Percentiles rank a stretch among this genome's conserved stretches.
phyloP scores from a whole-genome alignment of 345 rosid species.

The Sonneratia alba region DNA sequence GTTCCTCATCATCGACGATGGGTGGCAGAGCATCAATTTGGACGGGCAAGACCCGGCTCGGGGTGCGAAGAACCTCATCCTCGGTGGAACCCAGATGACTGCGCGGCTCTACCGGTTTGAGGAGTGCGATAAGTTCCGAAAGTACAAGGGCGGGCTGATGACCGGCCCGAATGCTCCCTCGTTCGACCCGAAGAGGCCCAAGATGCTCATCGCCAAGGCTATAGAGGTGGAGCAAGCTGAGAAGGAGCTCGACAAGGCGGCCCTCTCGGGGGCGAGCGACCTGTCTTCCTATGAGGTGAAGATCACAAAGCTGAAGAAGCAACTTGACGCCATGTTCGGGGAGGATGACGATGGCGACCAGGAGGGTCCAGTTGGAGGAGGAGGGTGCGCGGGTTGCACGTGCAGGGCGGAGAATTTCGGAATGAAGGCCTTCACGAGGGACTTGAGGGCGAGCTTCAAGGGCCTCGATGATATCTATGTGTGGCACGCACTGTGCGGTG shows the following conservation, averaged over 20 bases:
- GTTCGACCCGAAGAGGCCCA: slow-evolving; percentile 53
- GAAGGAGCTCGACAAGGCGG: slow-evolving; percentile 36
- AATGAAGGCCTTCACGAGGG: slow-evolving; percentile 50
- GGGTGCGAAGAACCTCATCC: slow-evolving; percentile 55
- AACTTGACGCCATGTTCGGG: slow-evolving; percentile 37
- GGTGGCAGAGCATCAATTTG: slow-evolving; percentile 62
- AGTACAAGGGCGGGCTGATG: slow-evolving; percentile 50
- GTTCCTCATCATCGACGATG: slow-evolving; percentile 85
- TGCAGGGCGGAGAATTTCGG: slow-evolving; percentile 28
- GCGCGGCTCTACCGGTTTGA: slow-evolving; percentile 57
- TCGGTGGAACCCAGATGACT: slow-evolving; percentile 88
- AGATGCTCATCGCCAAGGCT: slow-evolving; percentile 63
- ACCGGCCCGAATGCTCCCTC: slow-evolving; percentile 29
- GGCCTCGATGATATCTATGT: slow-evolving; percentile 65
- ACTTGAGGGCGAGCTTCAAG: slow-evolving; percentile 52
- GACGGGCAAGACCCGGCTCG: slow-evolving; percentile 38
- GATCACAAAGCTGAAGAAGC: slow-evolving; percentile 33
- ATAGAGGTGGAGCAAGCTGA: slow-evolving; percentile 56
- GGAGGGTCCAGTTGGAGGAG: slow-evolving; percentile 5
- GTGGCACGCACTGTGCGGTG: slow-evolving; percentile 88
- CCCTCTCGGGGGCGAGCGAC: slow-evolving; percentile 29
- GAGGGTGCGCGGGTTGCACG: slow-evolving; percentile 13
- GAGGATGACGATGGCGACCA: slow-evolving; percentile 15
- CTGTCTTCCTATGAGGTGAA: slow-evolving; percentile 22
- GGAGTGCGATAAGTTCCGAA: slow-evolving; percentile 59